These are phyloP conservation scores for Kalmanozyma brasiliensis DNA, from an alignment of 1,284 basidiomycete species.

Conservation along the genomic window DNA sequence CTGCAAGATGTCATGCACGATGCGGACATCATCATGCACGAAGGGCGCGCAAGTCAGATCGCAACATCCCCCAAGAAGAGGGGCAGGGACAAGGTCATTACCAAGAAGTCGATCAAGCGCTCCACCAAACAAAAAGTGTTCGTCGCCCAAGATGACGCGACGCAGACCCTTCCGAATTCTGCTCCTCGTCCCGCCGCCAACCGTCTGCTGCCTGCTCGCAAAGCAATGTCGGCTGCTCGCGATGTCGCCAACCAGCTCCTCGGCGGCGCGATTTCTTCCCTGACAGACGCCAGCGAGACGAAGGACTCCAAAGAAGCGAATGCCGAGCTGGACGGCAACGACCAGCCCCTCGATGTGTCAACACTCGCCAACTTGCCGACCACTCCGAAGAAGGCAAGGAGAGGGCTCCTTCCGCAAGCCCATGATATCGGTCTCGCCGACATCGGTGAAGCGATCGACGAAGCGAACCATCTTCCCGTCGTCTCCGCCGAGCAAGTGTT, in stretches of 20 bases:
- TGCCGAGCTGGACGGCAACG: background rate
- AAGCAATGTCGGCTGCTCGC: constrained; percentile 19
- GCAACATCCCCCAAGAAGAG: constrained; percentile 30
- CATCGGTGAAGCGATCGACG: background rate
- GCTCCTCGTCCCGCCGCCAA: background rate
- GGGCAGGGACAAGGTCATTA: constrained; percentile 20
- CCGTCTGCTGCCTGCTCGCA: constrained; percentile 17
- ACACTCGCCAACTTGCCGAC: background rate
- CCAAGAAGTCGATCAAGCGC: constrained; percentile 32
- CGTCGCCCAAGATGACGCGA: constrained; percentile 1
- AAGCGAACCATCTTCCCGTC: constrained; percentile 8
- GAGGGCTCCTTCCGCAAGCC: background rate
- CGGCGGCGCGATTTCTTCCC: constrained; percentile 1
- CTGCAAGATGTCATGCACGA: constrained; percentile 31
- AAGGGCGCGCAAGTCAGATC: constrained; percentile 36
- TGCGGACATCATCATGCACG: constrained; percentile 33
- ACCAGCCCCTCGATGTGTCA: background rate
- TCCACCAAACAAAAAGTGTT: constrained; percentile 5
- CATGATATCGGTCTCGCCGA: background rate
- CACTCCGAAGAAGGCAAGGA: constrained; percentile 14
- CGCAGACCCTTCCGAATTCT: background rate
- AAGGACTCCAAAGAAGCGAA: background rate
- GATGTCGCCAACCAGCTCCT: constrained; percentile 18
- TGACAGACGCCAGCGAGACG: background rate
- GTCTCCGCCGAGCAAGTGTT: constrained; percentile 30